Conservation (phyloP, 441 rosid species). For the Biscutella laevigata region DNA sequence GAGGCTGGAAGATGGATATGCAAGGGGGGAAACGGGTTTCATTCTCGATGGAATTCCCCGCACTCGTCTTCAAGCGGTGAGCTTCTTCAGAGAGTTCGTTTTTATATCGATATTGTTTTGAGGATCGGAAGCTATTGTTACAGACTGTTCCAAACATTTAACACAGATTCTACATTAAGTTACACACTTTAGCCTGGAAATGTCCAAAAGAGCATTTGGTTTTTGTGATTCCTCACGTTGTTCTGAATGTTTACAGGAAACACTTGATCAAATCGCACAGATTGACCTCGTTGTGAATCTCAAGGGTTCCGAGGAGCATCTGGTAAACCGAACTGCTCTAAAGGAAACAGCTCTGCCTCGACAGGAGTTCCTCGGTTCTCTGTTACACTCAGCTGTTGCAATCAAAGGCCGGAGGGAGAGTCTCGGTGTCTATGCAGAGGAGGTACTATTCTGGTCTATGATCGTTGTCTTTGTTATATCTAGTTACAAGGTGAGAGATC, state of each 20-base stretch:
- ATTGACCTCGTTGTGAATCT: slow-evolving; percentile 79
- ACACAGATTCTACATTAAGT: not conserved
- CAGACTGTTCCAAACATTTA: not conserved
- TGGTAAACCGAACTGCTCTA: slow-evolving; percentile 26
- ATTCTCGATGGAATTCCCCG: slow-evolving; percentile 86
- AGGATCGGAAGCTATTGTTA: not conserved
- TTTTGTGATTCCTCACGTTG: not conserved
- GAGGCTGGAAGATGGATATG: slow-evolving; percentile 77
- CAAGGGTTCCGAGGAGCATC: slow-evolving; percentile 38
- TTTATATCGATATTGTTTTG: not conserved
- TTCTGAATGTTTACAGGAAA: slow-evolving; percentile 45
- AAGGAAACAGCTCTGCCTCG: slow-evolving; percentile 20
- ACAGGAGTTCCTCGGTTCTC: slow-evolving; percentile 28
- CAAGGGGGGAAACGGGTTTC: slow-evolving; percentile 73
- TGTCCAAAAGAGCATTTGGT: not conserved
- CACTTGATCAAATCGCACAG: slow-evolving; percentile 68
- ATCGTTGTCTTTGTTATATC: not conserved
- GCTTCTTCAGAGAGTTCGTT: slow-evolving; percentile 19
- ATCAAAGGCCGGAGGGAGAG: slow-evolving; percentile 36
- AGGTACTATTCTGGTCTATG: slow-evolving; percentile 34
- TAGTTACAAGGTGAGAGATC: not conserved
- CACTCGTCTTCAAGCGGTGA: slow-evolving; percentile 66
- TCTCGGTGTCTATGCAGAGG: slow-evolving; percentile 36
- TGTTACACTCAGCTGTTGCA: slow-evolving; percentile 29
- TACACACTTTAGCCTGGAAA: not conserved